Conservation (phyloP, 495 filamentous ascomycete species). For the Xylaria bambusicola region DNA sequence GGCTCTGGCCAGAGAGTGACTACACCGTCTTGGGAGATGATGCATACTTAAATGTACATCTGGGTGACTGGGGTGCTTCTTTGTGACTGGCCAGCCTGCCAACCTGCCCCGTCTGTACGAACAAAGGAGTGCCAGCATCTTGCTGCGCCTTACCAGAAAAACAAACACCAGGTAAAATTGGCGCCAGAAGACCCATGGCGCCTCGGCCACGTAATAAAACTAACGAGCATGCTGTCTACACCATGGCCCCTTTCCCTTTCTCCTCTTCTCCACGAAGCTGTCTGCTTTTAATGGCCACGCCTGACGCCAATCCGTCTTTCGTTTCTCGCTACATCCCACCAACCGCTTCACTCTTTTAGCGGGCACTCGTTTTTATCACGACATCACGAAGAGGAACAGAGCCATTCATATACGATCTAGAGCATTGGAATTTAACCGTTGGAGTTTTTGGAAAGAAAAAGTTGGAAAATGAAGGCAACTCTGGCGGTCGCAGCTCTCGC, state of each 20-base stretch:
- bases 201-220: constrained; percentile 36
- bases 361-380: constrained; percentile 72
- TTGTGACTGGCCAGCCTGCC: constrained; percentile 11
- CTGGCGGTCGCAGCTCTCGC: constrained; percentile 65
- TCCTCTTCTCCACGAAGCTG: constrained; percentile 45
- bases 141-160: constrained; percentile 24
- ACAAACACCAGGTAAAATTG: constrained; percentile 32
- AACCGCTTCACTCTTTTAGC: constrained; percentile 98
- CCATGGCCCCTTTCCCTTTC: constrained; percentile 39
- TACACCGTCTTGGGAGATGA: background rate
- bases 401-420: constrained; percentile 25
- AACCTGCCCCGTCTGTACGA: constrained; percentile 15
- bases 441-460: constrained; percentile 23
- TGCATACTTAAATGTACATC: constrained; percentile 7
- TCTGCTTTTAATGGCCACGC: constrained; percentile 49
- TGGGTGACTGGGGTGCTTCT: background rate
- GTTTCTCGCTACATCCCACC: constrained; percentile 52
- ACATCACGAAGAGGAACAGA: constrained; percentile 41
- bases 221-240: constrained; percentile 27
- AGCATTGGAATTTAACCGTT: constrained; percentile 20
- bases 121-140: constrained; percentile 16
- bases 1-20: constrained; percentile 13
- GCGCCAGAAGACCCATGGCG: constrained; percentile 27
- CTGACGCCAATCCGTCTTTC: constrained; percentile 57
- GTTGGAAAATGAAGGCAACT: constrained; percentile 64